Percentiles rank a stretch among this genome's conserved stretches.
phyloP scores from a whole-genome alignment of 1,284 basidiomycete genomes.

The Ustilago vetiveriae region DNA sequence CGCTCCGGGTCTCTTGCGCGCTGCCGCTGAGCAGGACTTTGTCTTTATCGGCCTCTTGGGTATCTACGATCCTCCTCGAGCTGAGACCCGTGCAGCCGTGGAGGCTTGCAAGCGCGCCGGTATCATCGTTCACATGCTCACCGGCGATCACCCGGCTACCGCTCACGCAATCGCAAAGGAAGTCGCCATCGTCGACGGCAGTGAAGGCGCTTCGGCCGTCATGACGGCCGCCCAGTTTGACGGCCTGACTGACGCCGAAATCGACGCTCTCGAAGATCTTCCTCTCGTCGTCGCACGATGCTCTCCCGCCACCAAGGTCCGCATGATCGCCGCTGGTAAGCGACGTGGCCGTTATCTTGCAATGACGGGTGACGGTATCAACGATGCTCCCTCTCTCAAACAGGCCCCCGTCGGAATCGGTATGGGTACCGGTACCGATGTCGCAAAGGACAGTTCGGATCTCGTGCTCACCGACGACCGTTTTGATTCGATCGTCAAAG shows the following conservation, averaged over 20 bases:
- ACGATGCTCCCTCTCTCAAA: conserved; percentile 73
- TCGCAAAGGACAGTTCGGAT: conserved; percentile 72
- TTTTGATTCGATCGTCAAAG: conserved; percentile 59
- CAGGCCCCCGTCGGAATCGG: conserved; percentile 72
- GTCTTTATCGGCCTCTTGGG: conserved; percentile 60
- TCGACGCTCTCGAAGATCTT: conserved; percentile 51
- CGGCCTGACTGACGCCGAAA: conserved; percentile 48
- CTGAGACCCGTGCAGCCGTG: conserved; percentile 58
- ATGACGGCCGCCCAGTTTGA: conserved; percentile 60
- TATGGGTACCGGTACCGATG: conserved; percentile 79
- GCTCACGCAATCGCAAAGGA: conserved; percentile 58
- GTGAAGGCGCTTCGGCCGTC: conserved; percentile 44
- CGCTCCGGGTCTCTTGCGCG: conserved; percentile 38
- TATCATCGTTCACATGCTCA: conserved; percentile 61
- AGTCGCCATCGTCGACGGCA: conserved; percentile 55
- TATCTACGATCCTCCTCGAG: conserved; percentile 61
- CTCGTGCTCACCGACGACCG: conserved; percentile 62
- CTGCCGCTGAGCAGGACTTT: conserved; percentile 54
- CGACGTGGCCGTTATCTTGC: conserved; percentile 46
- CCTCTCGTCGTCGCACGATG: conserved; percentile 60
- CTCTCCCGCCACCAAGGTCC: conserved; percentile 61
- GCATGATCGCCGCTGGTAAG: conserved; percentile 58
- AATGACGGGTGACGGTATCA: conserved; percentile 71
- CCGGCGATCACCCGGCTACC: conserved; percentile 59
- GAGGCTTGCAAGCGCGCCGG: conserved; percentile 58